phyloP scores from a whole-genome alignment of 2,329 filamentous ascomycete genomes.

The Lachnellula cervina region DNA sequence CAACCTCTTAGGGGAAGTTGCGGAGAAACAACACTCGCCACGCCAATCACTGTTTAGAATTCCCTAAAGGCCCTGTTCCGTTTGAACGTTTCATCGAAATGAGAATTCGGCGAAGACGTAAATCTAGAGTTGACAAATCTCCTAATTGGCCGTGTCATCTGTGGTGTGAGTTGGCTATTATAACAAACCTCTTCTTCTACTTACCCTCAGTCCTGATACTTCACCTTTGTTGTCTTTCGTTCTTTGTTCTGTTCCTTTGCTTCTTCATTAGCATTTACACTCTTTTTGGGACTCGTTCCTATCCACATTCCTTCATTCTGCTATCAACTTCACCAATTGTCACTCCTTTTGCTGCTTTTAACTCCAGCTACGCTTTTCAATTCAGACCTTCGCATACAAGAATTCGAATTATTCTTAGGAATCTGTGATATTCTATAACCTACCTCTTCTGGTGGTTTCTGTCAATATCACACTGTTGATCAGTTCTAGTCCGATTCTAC shows the following conservation, averaged over 20 bases:
- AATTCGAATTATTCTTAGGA: no score
- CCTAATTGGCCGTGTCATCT: not conserved
- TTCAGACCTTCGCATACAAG: no score
- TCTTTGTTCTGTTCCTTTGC: not conserved
- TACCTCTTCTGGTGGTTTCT: no score
- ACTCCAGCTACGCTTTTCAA: not conserved
- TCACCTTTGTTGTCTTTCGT: not conserved
- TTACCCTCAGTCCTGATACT: not conserved
- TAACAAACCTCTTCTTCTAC: not conserved
- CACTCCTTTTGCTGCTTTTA: not conserved
- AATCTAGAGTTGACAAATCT: not conserved
- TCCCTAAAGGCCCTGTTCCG: not conserved
- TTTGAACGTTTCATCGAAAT: not conserved
- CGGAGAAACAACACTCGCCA: not conserved
- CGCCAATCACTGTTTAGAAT: not conserved
- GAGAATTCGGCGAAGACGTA: not conserved
- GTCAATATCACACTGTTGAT: no score
- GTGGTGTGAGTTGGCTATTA: not conserved
- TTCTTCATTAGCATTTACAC: not conserved
- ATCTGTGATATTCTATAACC: no score
- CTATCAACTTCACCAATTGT: not conserved
- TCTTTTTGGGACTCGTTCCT: conserved; percentile 7
- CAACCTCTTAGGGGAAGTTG: not conserved
- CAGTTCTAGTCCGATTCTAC: no score
- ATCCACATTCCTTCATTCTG: conserved; percentile 11